A percentile compares a stretch with the other conserved stretches of the same genome.
phyloP scores from a whole-genome alignment of 352 stramenopile genomes.

The Phytophthora parvispora region DNA sequence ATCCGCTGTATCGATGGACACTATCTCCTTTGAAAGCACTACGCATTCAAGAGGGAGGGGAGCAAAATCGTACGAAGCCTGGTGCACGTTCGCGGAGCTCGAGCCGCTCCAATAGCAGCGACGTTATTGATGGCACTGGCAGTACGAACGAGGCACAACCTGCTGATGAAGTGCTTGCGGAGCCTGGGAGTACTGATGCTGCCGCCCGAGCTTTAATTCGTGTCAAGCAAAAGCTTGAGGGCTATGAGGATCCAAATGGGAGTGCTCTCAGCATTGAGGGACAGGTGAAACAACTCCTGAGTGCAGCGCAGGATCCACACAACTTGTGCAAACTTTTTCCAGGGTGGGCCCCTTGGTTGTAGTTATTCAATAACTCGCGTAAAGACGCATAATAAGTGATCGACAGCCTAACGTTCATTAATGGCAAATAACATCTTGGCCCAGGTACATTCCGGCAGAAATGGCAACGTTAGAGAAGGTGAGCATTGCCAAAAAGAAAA shows the following conservation, averaged over 20 bases:
- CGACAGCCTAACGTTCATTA: background rate
- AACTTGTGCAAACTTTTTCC: constrained; percentile 97
- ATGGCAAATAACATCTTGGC: background rate
- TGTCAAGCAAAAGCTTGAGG: constrained; percentile 99
- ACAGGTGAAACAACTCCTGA: constrained; percentile 99
- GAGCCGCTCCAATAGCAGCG: constrained; percentile 29
- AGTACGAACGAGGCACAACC: constrained; percentile 21
- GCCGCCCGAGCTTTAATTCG: constrained; percentile 95
- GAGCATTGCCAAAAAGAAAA: constrained; percentile 41
- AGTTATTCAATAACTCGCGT: too few relatives aligned
- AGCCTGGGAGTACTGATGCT: constrained; percentile 75
- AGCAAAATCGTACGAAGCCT: constrained; percentile 23
- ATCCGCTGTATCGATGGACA: constrained; percentile 99
- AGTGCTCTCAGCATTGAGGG: constrained; percentile 98
- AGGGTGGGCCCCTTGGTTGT: constrained; percentile 98
- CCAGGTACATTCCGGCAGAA: constrained; percentile 22
- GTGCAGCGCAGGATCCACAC: constrained; percentile 94
- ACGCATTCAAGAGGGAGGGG: constrained; percentile 72
- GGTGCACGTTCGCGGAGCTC: constrained; percentile 15
- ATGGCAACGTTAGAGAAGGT: constrained; percentile 29
- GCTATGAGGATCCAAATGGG: constrained; percentile 97
- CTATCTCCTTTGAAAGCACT: constrained; percentile 93
- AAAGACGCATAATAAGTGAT: too few relatives aligned
- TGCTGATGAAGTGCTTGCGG: constrained; percentile 36
- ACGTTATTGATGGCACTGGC: constrained; percentile 7